Evolutionary conservation across 2,329 filamentous ascomycete genomes (phyloP), one percentile per base, ranked within the genome.

Genomic region (Trichoderma brevicompactum): DNA sequence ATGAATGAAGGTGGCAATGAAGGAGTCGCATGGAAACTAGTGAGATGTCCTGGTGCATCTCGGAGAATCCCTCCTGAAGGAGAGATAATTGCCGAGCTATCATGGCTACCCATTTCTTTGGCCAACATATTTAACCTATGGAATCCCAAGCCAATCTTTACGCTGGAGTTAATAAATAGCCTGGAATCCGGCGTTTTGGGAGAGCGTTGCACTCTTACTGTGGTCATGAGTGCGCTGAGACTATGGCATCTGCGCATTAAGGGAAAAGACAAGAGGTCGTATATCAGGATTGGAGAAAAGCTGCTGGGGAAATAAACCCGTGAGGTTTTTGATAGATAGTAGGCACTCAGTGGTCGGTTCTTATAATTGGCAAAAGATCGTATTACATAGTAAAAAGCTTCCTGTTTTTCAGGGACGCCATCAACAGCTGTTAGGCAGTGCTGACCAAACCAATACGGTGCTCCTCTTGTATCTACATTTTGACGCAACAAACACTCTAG

Each of bases 211-310:
- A 23, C 36, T 41, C 46, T 60, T 17, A 9, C 43, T 5, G 46
- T 50, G 1, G 56, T 60, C 15, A 7, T 60, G 56, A 60, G 44
- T 10, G 56, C 56, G 2, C 3, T 60, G 17, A 60, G 56, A 15
- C 17, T 60, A 28, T 60, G 56, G 56, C 34, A 60, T 38, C 15
- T 50, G 17, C 46, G 56, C 8, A 49, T 23, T 6, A 60, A 50
- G 19, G 46, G 56, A 8, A 60, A 60, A 41, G 44, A 60, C 23
- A 60, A 58, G 17, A 58, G 12, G n/a, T 58, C 54, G 12, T 46
- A 58, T 7, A 9, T 58, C 36, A 46, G 54, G 7, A 36, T 58
- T 58, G 54, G 54, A 15, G 54, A 58, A 8, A 46, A 19, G 8
- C 34, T 19, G 1, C 15, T 12, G 6, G 41, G 32, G n/a, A 15